These are phyloP conservation scores for Coniochaeta sp. DNA, from an alignment of 2,329 filamentous ascomycete species.

Conservation along the genomic window DNA sequence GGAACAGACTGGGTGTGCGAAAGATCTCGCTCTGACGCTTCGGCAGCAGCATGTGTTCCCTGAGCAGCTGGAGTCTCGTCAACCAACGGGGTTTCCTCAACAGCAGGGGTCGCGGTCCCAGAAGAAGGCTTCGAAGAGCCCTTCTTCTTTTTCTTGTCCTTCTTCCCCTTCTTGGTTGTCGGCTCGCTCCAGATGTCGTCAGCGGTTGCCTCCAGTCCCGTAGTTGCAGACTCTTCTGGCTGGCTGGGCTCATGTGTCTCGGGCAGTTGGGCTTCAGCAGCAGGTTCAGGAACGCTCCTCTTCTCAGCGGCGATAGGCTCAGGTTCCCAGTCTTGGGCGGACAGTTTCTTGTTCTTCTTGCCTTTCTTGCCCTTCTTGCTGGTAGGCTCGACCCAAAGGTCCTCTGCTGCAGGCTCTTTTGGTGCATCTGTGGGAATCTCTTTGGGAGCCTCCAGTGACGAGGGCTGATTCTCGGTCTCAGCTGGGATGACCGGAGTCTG, in stretches of 20 bases:
- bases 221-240: not conserved
- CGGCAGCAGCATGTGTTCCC: too few species aligned
- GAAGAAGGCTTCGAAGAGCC: slow-evolving; percentile 5
- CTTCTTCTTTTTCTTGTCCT: slow-evolving; percentile 23
- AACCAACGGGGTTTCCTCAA: not conserved
- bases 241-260: not conserved
- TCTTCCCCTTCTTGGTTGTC: slow-evolving; percentile 19
- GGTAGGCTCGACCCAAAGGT: not conserved
- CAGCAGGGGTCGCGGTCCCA: not conserved
- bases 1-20: too few species aligned
- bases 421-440: not conserved
- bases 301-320: not conserved
- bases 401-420: not conserved
- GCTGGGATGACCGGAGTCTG: not conserved
- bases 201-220: slow-evolving; percentile 1
- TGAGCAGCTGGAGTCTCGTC: too few species aligned
- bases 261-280: not conserved
- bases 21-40: too few species aligned
- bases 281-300: not conserved
- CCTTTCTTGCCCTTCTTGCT: slow-evolving; percentile 6
- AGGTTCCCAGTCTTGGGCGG: not conserved
- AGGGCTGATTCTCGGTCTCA: not conserved
- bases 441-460: not conserved
- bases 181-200: slow-evolving; percentile 8
- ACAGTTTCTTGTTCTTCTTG: slow-evolving; percentile 1